Conservation (phyloP, 371 early-diverging fungal species). For the Syncephalastrum racemosum region DNA sequence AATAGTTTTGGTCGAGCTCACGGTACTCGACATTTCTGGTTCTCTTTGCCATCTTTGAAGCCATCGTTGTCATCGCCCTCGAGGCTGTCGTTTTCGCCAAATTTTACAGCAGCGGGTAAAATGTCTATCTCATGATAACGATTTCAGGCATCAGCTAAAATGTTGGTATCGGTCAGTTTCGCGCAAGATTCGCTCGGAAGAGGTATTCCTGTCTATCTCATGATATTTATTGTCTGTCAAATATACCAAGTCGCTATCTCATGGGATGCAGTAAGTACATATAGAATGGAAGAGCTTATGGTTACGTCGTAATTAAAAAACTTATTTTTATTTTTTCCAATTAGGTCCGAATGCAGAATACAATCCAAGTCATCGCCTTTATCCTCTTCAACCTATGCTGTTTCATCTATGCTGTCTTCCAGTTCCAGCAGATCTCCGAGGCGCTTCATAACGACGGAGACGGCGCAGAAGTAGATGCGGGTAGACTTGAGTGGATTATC, state of each 20-base stretch:
- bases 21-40: slow-evolving; percentile 45
- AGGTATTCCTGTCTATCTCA: slow-evolving; percentile 73
- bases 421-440: slow-evolving; percentile 49
- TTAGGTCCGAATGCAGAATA: slow-evolving; percentile 80
- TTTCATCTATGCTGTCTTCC: slow-evolving; percentile 79
- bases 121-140: too few relatives aligned
- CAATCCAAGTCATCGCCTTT: slow-evolving; percentile 85
- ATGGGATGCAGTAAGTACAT: slow-evolving; percentile 73
- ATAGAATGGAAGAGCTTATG: slow-evolving; percentile 4
- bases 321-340: slow-evolving; percentile 6
- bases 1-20: slow-evolving; percentile 41
- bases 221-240: slow-evolving; percentile 76
- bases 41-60: slow-evolving; percentile 57
- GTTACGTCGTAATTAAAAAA: not conserved
- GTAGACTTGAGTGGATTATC: slow-evolving; percentile 18
- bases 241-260: slow-evolving; percentile 70
- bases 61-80: slow-evolving; percentile 66
- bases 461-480: slow-evolving; percentile 6
- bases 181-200: slow-evolving; percentile 23
- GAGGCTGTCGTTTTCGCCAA: slow-evolving; percentile 63
- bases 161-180: slow-evolving; percentile 15
- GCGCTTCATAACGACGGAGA: slow-evolving; percentile 19
- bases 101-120: slow-evolving; percentile 41
- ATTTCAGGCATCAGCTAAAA: not conserved
- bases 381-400: slow-evolving; percentile 78